phyloP scores from a whole-genome alignment of 768 basidiomycete genomes.

The Naematelia encephala region DNA sequence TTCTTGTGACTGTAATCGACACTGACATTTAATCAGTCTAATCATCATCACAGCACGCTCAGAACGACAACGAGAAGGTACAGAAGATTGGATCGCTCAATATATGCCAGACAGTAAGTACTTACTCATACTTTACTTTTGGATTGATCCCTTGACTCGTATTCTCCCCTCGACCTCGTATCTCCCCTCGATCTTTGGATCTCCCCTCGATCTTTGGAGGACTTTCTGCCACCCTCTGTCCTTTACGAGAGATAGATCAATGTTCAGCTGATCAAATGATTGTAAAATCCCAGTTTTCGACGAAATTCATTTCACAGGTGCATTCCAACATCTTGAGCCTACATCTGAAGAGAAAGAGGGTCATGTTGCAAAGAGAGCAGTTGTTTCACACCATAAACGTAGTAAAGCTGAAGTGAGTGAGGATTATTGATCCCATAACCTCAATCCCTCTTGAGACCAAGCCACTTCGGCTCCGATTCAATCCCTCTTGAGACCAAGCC shows the following conservation, averaged over 20 bases:
- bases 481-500: too few relatives aligned
- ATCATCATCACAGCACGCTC: conserved; percentile 74
- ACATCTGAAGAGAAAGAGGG: conserved; percentile 53
- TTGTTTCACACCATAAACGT: conserved; percentile 55
- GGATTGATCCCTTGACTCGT: not conserved
- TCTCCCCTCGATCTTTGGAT: conserved; percentile 4
- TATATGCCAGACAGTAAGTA: conserved; percentile 61
- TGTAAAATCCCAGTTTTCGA: conserved; percentile 39
- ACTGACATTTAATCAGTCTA: too few relatives aligned
- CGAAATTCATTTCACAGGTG: conserved; percentile 64
- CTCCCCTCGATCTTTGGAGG: too few relatives aligned
- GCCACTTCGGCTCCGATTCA: too few relatives aligned
- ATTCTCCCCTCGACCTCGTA: not conserved
- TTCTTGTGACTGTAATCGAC: too few relatives aligned
- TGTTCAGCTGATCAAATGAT: too few relatives aligned
- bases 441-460: too few relatives aligned
- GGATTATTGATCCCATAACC: conserved; percentile 16
- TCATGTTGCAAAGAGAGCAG: conserved; percentile 34
- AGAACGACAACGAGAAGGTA: conserved; percentile 58
- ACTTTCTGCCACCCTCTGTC: too few relatives aligned
- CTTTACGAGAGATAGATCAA: too few relatives aligned
- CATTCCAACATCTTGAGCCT: conserved; percentile 55
- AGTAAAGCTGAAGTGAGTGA: conserved; percentile 69
- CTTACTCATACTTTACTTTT: not conserved
- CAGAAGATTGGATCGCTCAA: conserved; percentile 64